Conservation (phyloP, 2,329 filamentous ascomycete species). For the Seiridium cupressi region DNA sequence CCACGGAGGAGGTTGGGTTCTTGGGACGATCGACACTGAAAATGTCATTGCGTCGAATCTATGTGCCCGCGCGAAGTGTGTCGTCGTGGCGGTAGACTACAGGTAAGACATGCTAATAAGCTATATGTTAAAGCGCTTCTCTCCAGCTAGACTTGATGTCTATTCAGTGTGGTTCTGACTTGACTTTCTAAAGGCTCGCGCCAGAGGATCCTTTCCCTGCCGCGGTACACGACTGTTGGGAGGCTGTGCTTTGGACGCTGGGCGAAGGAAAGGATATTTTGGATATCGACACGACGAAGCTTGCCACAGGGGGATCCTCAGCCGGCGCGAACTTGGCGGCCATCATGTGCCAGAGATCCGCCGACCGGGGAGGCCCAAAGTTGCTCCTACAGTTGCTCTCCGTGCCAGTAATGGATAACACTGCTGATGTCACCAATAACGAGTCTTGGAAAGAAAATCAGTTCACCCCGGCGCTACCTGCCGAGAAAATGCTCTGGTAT, state of each 20-base stretch:
- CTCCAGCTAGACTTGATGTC: too few species aligned
- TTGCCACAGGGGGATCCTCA: constrained; percentile 49
- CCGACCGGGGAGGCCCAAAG: constrained; percentile 27
- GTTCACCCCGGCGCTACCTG: constrained; percentile 49
- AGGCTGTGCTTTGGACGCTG: constrained; percentile 47
- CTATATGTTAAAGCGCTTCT: constrained; percentile 7
- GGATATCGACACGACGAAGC: constrained; percentile 39
- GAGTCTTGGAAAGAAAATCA: constrained; percentile 49
- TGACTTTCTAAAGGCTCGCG: constrained; percentile 38
- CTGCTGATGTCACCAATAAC: constrained; percentile 41
- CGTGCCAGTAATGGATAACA: constrained; percentile 59
- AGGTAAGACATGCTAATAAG: constrained; percentile 30
- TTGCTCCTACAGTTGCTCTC: constrained; percentile 51
- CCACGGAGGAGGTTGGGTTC: constrained; percentile 59
- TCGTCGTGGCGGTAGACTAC: constrained; percentile 56
- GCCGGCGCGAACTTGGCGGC: constrained; percentile 52
- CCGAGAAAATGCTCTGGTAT: constrained; percentile 61
- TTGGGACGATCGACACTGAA: constrained; percentile 57
- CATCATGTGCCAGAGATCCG: constrained; percentile 50
- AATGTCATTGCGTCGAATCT: constrained; percentile 56
- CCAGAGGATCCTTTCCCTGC: constrained; percentile 57
- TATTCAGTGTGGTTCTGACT: constrained; percentile 1
- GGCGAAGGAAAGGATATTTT: constrained; percentile 24
- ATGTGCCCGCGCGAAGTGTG: constrained; percentile 45
- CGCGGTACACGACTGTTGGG: constrained; percentile 56